A percentile compares a stretch with the other conserved stretches of the same genome.
Conservation (phyloP, 176 grass and related monocot species). For the Avena atlantica region DNA sequence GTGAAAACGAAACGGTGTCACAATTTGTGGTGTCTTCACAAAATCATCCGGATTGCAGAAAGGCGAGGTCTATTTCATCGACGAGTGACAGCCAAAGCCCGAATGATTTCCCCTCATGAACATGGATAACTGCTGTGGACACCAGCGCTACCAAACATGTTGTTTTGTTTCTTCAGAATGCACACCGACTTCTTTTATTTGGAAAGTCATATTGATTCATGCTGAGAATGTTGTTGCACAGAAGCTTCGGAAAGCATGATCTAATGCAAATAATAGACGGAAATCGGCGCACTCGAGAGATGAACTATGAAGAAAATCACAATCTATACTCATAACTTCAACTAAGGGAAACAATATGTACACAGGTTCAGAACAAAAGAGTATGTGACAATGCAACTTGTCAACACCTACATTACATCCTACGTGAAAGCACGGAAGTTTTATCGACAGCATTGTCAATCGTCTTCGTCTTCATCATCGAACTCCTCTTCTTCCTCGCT, state of each 20-base stretch:
- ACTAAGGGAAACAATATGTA: slow-evolving; percentile 15
- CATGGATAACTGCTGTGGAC: neutral
- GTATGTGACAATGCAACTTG: neutral
- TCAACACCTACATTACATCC: slow-evolving; percentile 23
- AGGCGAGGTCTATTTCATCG: neutral
- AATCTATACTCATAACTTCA: neutral
- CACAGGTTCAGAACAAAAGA: neutral
- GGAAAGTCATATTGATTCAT: neutral
- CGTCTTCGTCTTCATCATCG: slow-evolving; percentile 56
- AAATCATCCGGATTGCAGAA: neutral
- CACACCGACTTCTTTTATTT: neutral
- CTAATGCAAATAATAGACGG: neutral
- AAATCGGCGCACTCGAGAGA: neutral
- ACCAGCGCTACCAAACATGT: neutral
- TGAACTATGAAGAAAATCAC: neutral
- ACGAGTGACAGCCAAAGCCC: neutral
- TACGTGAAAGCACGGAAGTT: neutral
- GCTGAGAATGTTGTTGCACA: neutral
- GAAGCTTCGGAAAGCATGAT: neutral
- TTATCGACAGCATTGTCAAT: slow-evolving; percentile 25
- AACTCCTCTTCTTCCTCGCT: slow-evolving; percentile 65
- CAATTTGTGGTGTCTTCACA: neutral
- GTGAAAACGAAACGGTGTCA: neutral
- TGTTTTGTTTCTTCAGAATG: neutral
- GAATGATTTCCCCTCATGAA: neutral